Conservation (phyloP, 179 eudicot genomes). For the Beta corolliflora region DNA sequence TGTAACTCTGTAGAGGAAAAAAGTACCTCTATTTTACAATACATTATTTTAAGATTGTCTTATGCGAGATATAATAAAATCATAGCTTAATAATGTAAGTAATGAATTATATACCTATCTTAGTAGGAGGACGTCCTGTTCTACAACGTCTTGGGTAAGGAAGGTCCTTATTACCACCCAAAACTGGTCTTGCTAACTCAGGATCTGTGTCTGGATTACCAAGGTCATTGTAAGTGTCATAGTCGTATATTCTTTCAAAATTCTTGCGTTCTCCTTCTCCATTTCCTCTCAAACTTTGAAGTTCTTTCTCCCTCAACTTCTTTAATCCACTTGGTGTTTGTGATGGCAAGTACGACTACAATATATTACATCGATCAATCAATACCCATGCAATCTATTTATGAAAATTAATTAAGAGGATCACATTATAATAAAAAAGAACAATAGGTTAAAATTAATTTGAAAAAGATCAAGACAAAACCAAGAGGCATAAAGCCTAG, state of each 20-base stretch:
- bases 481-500: too few relatives aligned
- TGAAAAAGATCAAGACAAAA: too few relatives aligned
- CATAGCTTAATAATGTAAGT: too few relatives aligned
- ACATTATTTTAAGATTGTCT: too few relatives aligned
- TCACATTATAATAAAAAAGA: too few relatives aligned
- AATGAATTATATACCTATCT: conserved; percentile 39
- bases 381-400: background rate
- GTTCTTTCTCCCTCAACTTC: conserved; percentile 48
- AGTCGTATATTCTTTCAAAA: conserved; percentile 73
- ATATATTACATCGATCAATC: background rate
- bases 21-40: too few relatives aligned
- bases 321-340: conserved; percentile 73
- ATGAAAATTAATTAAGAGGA: too few relatives aligned
- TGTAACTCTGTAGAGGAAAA: too few relatives aligned
- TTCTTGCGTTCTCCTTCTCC: conserved; percentile 61
- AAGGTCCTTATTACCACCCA: conserved; percentile 55
- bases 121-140: conserved; percentile 57
- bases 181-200: conserved; percentile 56
- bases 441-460: too few relatives aligned
- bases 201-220: conserved; percentile 54
- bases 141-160: conserved; percentile 88
- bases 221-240: conserved; percentile 83
- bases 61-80: too few relatives aligned
- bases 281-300: conserved; percentile 48
- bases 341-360: conserved; percentile 71